Base-by-base conservation (phyloP, 1,284 basidiomycete species). In the Cutaneotrichosporon curvatum region DNA sequence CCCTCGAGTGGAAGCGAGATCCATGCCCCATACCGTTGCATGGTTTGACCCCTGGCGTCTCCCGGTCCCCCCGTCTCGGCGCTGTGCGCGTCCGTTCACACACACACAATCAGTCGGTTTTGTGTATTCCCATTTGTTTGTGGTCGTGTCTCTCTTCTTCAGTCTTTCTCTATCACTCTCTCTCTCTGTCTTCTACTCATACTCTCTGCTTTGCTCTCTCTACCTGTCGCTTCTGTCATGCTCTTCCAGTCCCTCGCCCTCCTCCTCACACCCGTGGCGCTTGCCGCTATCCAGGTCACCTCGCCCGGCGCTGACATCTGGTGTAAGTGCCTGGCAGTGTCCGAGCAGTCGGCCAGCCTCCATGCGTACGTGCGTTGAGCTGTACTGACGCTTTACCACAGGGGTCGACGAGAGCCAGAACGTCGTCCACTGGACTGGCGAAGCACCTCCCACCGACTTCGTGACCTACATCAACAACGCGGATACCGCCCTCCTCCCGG, bases 401-500 rank as follows among this genome's bases (percentile, higher is more conserved):
- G 64, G 66, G 67, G 47, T 70, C 37, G 56, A 56, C 18, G 44
- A 67, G 38, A 55, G 50, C 22, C 31, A 55, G 40, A 67, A 67
- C 47, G 67, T 62, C 5, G 50, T 70, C 35, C 55, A 52, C 15
- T 71, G 67, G 67, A 47, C 51, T 10, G 58, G 53, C 25, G 35
- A 47, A 15, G 35, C 28, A 14, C 42, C 42, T 16, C 14, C 39
- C 30, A 53, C 58, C 21, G 44, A 60, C 38, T 68, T 68, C 51
- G 60, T 61, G 16, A 59, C 64, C 32, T 67, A 63, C 50, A 50
- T 70, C 37, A 44, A 31, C 32, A 42, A 48, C 46, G 21, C 35
- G 8, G 32, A 43, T 40, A 12, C 5, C 21, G 28, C 23, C n/a
- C 42, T 69, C 7, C 57, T 71, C 18, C 23, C 40, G 4, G 30